Percentiles rank a stretch among this genome's conserved stretches.
Evolutionary conservation across 2,329 filamentous ascomycete genomes (phyloP).

Genomic region (Aciculosporium take): DNA sequence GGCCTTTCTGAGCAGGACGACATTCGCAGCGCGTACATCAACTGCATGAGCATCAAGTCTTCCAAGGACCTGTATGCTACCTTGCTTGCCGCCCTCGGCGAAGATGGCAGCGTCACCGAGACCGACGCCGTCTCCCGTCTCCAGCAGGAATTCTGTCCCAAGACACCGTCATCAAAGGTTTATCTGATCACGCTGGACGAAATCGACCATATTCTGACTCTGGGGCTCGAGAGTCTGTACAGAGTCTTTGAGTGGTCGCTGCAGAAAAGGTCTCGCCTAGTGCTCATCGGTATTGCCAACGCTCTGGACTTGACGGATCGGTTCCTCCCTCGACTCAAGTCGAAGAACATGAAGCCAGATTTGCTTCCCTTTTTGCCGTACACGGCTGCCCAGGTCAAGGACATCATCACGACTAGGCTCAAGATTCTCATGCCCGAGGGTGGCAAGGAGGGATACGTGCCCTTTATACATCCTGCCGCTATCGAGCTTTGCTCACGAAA

Average conservation of each 20-base stretch:
- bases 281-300: slow-evolving; percentile 88
- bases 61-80: slow-evolving; percentile 74
- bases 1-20: slow-evolving; percentile 36
- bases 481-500: slow-evolving; percentile 92
- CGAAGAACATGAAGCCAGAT: slow-evolving; percentile 78
- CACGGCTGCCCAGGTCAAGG: slow-evolving; percentile 71
- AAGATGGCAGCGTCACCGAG: slow-evolving; percentile 44
- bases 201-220: slow-evolving; percentile 81
- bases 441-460: slow-evolving; percentile 48
- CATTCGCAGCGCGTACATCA: slow-evolving; percentile 66
- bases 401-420: slow-evolving; percentile 72
- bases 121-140: slow-evolving; percentile 54
- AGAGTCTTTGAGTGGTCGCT: slow-evolving; percentile 95
- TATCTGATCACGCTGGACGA: slow-evolving; percentile 88
- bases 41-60: slow-evolving; percentile 92
- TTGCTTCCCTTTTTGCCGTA: slow-evolving; percentile 90
- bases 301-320: slow-evolving; percentile 90
- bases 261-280: slow-evolving; percentile 60
- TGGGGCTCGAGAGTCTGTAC: slow-evolving; percentile 82
- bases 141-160: slow-evolving; percentile 55
- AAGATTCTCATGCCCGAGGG: slow-evolving; percentile 50
- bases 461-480: slow-evolving; percentile 85
- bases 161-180: slow-evolving; percentile 38
- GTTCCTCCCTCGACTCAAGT: slow-evolving; percentile 83
- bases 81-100: slow-evolving; percentile 54